These are phyloP conservation scores for Glycyrrhiza uralensis DNA, from an alignment of 306 rosid species.

Conservation along the genomic window DNA sequence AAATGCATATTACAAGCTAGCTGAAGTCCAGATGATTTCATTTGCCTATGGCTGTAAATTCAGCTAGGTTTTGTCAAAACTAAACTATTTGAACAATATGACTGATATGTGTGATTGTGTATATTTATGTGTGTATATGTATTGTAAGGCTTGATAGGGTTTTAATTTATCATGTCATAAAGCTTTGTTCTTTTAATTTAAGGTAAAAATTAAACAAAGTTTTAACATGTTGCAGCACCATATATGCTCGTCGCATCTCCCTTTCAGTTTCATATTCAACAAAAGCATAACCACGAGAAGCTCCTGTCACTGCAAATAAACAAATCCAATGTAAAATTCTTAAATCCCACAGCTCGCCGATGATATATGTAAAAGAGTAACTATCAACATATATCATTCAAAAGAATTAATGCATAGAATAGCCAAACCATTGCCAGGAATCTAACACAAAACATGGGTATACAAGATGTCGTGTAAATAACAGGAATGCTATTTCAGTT, in stretches of 20 bases:
- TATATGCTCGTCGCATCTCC: slow-evolving; percentile 79
- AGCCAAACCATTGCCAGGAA: not conserved
- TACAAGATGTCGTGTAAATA: not conserved
- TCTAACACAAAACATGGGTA: not conserved
- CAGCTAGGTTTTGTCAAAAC: not conserved
- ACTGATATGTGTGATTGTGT: not conserved
- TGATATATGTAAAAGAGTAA: not conserved
- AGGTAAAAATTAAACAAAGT: not conserved
- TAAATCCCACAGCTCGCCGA: not conserved
- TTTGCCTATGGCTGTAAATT: not conserved
- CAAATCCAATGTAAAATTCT: not conserved
- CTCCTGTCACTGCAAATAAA: slow-evolving; percentile 70
- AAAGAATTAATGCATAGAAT: not conserved
- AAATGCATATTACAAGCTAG: not conserved
- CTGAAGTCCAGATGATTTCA: slow-evolving; percentile 4
- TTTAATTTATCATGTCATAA: not conserved
- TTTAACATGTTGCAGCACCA: slow-evolving; percentile 40
- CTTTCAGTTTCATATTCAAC: slow-evolving; percentile 79
- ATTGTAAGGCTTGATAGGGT: not conserved
- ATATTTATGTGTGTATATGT: not conserved
- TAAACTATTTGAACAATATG: not conserved
- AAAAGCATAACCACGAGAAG: slow-evolving; percentile 90
- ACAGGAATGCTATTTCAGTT: not conserved
- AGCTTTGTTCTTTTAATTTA: not conserved
- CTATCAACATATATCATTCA: not conserved